These are phyloP conservation scores for Lindgomyces ingoldianus DNA, from an alignment of 495 filamentous ascomycete species.

Conservation along the genomic window DNA sequence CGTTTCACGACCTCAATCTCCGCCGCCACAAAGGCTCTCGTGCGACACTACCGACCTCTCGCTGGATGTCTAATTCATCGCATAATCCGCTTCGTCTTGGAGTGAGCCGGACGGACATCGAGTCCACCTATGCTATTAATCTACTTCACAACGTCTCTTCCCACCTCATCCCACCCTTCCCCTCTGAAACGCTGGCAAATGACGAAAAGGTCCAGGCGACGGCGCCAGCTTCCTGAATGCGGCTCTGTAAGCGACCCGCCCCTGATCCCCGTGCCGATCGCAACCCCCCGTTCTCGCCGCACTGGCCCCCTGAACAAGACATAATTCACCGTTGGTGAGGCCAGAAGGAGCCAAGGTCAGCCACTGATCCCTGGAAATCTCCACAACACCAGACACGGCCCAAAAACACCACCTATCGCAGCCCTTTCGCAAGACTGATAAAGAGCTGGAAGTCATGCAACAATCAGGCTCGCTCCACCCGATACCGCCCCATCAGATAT, in stretches of 20 bases:
- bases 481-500: too few relatives aligned
- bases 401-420: background rate
- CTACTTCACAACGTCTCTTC: background rate
- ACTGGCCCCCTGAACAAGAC: background rate
- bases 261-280: constrained; percentile 3
- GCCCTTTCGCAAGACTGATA: too few relatives aligned
- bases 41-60: background rate
- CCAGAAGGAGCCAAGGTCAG: background rate
- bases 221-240: background rate
- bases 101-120: background rate
- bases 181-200: background rate
- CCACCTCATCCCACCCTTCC: background rate
- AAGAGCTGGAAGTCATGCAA: too few relatives aligned
- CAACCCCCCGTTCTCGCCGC: background rate
- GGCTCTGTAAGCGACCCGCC: background rate
- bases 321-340: too few relatives aligned
- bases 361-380: background rate
- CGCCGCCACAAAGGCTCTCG: background rate
- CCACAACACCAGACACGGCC: background rate
- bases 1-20: background rate
- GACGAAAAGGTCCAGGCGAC: background rate
- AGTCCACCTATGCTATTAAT: background rate
- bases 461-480: too few relatives aligned
- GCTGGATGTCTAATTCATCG: background rate
- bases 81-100: background rate